Evolutionary conservation across 2,329 filamentous ascomycete species (phyloP), one percentile per base, ranked within the genome.

Genomic region (Pyrenochaeta sp.): DNA sequence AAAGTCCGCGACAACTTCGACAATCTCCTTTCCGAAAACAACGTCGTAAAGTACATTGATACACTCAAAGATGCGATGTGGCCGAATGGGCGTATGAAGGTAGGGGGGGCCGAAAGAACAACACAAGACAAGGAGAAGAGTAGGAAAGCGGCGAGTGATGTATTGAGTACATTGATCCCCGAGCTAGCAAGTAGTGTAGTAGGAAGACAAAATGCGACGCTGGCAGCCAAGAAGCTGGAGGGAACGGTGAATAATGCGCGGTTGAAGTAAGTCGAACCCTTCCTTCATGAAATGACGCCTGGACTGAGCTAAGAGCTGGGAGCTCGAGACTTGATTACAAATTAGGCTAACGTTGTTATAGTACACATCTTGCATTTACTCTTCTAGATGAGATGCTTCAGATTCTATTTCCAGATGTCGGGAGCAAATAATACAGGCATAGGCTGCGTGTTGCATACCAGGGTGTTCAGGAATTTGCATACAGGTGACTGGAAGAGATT

Each of bases 171-270:
- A 9, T 83, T 99, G 44, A 83, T 99, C 17, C 95, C 95, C 2
- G 95, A 99, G 74, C 73, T 99, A 51, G 94, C 91, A 7, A 92
- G 90, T 7, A 97, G 90, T 76, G 96, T 99, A 6, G 96, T 99
- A 14, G 95, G 95, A 4, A 85, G 92, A 67, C 85, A 89, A 37
- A 99, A 99, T 78, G 95, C 96, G 14, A 90, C 96, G 73, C 90
- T 89, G 50, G 95, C 95, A 18, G 93, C 92, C 59, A 85, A 94
- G 64, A 90, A 93, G 67, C 86, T 98, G 42, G 91, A 96, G 79
- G 93, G 92, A 9, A 92, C 91, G 40, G 81, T 98, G 64, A 99
- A 99, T 75, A 99, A 98, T 77, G 84, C 87, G 53, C 84, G 92
- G 60, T 80, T 99, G 63, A 97, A 98, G 90, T 93, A 79, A 81